Conservation (phyloP, 176 grass and related monocot genomes). For the Oryza officinalis region DNA sequence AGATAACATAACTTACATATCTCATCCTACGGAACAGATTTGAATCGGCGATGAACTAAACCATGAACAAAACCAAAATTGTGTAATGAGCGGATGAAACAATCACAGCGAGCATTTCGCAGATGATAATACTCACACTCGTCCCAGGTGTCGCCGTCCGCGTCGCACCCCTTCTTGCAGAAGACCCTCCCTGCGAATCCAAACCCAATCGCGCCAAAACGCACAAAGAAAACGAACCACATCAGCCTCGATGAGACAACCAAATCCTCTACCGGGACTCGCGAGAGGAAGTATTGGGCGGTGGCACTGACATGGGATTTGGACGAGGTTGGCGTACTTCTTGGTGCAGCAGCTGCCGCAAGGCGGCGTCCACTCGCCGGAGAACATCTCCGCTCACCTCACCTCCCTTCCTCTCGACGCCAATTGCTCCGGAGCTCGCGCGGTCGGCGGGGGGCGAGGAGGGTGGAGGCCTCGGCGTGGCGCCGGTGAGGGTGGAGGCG, state of each 20-base stretch:
- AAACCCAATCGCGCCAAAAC: neutral
- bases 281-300: neutral
- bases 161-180: slow-evolving; percentile 96
- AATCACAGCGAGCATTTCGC: neutral
- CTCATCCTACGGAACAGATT: neutral
- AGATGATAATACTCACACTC: slow-evolving; percentile 53
- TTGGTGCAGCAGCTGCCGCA: slow-evolving; percentile 94
- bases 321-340: slow-evolving; percentile 78
- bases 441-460: neutral
- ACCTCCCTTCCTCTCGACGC: neutral
- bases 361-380: slow-evolving; percentile 76
- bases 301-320: slow-evolving; percentile 76
- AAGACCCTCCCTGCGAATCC: slow-evolving; percentile 81
- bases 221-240: neutral
- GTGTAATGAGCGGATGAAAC: neutral
- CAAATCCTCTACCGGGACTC: neutral
- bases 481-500: slow-evolving; percentile 16
- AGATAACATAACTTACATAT: neutral
- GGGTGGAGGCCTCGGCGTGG: neutral
- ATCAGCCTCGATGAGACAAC: neutral
- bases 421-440: slow-evolving; percentile 3
- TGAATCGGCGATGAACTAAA: neutral
- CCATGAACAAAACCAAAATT: neutral
- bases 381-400: slow-evolving; percentile 54
- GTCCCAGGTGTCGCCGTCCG: slow-evolving; percentile 90